These are phyloP conservation scores for Flaveria robusta DNA, from an alignment of 129 eudicot genomes.

Conservation along the genomic window DNA sequence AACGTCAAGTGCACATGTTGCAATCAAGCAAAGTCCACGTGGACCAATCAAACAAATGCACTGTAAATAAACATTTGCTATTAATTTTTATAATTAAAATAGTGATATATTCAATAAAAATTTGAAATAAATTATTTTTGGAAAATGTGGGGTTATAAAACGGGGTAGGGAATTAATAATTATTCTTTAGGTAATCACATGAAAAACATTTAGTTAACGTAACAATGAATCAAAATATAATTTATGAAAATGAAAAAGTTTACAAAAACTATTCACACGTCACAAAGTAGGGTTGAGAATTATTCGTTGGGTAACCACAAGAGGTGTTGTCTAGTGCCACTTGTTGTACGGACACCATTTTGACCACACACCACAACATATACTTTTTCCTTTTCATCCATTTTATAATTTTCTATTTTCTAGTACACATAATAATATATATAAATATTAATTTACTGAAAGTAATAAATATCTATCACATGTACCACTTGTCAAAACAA, in stretches of 20 bases:
- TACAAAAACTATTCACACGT: conserved; percentile 1
- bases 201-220: background rate
- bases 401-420: background rate
- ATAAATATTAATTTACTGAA: background rate
- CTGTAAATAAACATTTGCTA: too few species aligned
- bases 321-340: conserved; percentile 23
- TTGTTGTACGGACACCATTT: conserved; percentile 17
- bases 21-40: too few species aligned
- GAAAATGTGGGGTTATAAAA: background rate
- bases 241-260: conserved; percentile 3
- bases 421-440: background rate
- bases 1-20: too few species aligned
- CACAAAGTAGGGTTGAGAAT: conserved; percentile 17
- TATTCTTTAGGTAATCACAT: background rate
- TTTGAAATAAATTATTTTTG: background rate
- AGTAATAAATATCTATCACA: background rate
- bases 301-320: conserved; percentile 29
- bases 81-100: too few species aligned
- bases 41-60: too few species aligned
- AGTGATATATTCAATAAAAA: too few species aligned
- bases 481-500: background rate
- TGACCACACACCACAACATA: conserved; percentile 12
- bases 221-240: too few species aligned
- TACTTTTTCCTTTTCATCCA: background rate
- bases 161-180: background rate